Evolutionary conservation across 805 yeast genomes (phyloP).

Genomic region (Schwanniomyces vanrijiae): DNA sequence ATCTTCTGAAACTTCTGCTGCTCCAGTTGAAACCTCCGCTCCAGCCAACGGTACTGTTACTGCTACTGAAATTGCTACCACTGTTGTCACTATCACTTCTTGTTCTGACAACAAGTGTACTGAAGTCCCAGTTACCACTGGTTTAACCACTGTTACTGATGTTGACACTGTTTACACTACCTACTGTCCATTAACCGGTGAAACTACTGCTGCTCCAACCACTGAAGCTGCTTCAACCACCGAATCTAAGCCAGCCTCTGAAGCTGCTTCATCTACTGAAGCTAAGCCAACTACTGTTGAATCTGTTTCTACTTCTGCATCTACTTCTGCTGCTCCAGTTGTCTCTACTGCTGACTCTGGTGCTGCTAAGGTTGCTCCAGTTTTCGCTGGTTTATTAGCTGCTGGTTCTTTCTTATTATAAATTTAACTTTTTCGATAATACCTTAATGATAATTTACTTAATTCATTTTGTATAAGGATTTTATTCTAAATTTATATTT

Average conservation of each 20-base stretch:
- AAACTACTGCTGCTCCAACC: slow-evolving; percentile 10
- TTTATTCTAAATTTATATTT: not conserved
- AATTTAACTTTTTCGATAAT: slow-evolving; percentile 1
- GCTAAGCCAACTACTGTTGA: not conserved
- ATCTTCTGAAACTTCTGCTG: slow-evolving; percentile 12
- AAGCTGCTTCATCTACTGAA: slow-evolving; percentile 9
- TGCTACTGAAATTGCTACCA: slow-evolving; percentile 25
- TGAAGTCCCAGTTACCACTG: slow-evolving; percentile 33
- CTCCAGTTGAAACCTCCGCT: slow-evolving; percentile 28
- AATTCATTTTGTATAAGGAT: not conserved
- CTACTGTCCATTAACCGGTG: slow-evolving; percentile 32
- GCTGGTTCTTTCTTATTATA: slow-evolving; percentile 15
- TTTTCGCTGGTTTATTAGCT: slow-evolving; percentile 25
- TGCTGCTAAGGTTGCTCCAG: slow-evolving; percentile 14
- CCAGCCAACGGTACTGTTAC: slow-evolving; percentile 28
- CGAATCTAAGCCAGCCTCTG: slow-evolving; percentile 5
- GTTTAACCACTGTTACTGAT: slow-evolving; percentile 35
- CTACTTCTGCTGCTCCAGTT: slow-evolving; percentile 13
- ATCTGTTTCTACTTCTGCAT: slow-evolving; percentile 6
- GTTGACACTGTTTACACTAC: slow-evolving; percentile 34
- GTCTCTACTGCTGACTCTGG: slow-evolving; percentile 12
- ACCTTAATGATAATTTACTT: not conserved
- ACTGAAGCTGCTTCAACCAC: slow-evolving; percentile 9
- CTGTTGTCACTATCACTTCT: slow-evolving; percentile 37
- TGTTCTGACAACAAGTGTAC: slow-evolving; percentile 33